A percentile compares a stretch with the other conserved stretches of the same genome.
phyloP scores from a whole-genome alignment of 73 alveolate genomes.

The Paramecium sexaurelia region DNA sequence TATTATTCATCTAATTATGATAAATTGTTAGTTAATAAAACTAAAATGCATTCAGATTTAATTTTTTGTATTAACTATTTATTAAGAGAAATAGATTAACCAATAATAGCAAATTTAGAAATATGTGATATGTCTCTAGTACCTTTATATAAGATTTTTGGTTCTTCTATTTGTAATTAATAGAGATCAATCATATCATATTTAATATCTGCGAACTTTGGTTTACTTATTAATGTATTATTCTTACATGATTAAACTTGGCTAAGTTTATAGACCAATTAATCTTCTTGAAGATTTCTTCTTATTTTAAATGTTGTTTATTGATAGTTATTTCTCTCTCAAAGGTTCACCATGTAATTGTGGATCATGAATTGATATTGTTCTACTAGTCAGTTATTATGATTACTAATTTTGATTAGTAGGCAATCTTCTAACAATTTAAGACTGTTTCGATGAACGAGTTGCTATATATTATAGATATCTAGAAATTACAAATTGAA shows the following conservation, averaged over 20 bases:
- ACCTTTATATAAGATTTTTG: background rate
- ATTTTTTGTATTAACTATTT: background rate
- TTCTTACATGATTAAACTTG: background rate
- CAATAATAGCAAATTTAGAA: background rate
- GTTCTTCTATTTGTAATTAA: background rate
- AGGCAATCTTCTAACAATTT: background rate
- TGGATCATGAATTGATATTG: background rate
- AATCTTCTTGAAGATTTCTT: slow-evolving; percentile 17
- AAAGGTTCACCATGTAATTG: background rate
- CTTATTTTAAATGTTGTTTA: background rate
- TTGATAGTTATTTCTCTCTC: background rate
- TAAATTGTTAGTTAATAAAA: background rate
- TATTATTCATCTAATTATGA: slow-evolving; percentile 15
- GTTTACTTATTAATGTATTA: background rate
- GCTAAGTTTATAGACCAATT: background rate
- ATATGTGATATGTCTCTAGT: background rate
- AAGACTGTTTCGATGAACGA: background rate
- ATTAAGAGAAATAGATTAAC: background rate
- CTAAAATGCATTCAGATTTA: slow-evolving; percentile 32
- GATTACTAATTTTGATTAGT: background rate
- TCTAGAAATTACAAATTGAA: background rate
- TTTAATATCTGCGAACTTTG: slow-evolving; percentile 1
- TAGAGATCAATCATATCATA: background rate
- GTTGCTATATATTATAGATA: background rate
- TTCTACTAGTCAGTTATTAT: background rate